Conservation (phyloP, 2,329 filamentous ascomycete genomes). For the Hirsutella minnesotensis region DNA sequence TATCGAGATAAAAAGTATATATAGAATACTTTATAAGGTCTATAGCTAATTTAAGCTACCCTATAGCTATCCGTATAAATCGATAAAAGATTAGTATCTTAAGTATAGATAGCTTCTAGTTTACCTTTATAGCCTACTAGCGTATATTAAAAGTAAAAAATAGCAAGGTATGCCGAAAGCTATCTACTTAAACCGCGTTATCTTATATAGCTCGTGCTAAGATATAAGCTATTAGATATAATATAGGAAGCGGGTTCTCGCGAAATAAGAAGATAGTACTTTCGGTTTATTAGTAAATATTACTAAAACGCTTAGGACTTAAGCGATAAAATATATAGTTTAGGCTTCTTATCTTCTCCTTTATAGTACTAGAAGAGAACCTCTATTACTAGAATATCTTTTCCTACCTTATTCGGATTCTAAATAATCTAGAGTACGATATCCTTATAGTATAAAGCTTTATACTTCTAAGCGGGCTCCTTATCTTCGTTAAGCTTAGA, state of each 20-base stretch:
- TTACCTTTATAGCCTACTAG: conserved; percentile 3
- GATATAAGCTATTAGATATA: conserved; percentile 5
- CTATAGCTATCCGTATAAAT: neutral
- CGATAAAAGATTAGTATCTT: neutral
- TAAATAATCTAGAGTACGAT: conserved; percentile 4
- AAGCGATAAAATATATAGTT: conserved; percentile 1
- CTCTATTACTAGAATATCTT: conserved; percentile 4
- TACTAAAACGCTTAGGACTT: neutral
- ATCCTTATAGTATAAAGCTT: conserved; percentile 5
- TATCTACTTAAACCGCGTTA: conserved; percentile 1
- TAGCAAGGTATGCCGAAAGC: conserved; percentile 1
- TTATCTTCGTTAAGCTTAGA: conserved; percentile 1
- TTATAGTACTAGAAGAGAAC: conserved; percentile 5
- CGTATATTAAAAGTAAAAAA: conserved; percentile 4
- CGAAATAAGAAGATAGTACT: conserved; percentile 5
- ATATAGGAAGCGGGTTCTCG: too few species aligned
- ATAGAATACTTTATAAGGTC: neutral
- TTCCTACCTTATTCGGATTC: conserved; percentile 2
- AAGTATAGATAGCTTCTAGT: neutral
- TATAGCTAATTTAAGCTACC: neutral
- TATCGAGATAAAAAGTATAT: neutral
- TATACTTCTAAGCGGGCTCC: conserved; percentile 1
- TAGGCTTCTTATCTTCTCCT: conserved; percentile 5
- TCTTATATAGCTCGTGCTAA: conserved; percentile 4
- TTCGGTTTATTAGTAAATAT: neutral